Percentiles rank a stretch among this genome's conserved stretches.
Evolutionary conservation across 192 early-diverging fungal species (phyloP).

Genomic region (Gamsiella multidivaricata): DNA sequence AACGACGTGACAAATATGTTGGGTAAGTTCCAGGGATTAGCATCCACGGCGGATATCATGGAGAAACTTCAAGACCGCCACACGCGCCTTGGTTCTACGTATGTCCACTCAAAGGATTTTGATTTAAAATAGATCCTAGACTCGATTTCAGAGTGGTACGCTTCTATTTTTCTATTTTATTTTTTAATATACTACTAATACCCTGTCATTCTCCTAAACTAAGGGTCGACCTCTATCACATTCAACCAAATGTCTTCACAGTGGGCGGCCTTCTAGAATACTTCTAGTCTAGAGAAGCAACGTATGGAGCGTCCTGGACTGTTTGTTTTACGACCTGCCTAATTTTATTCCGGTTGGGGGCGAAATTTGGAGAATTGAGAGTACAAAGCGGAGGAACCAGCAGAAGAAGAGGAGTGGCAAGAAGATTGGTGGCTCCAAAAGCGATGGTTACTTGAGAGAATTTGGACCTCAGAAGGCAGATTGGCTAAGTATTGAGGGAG

Average conservation of each 20-base stretch:
- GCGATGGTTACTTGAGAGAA: conserved; percentile 18
- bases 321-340: conserved; percentile 19
- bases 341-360: conserved; percentile 22
- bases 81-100: conserved; percentile 1
- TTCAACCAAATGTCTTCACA: conserved; percentile 5
- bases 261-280: background rate
- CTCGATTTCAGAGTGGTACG: conserved; percentile 16
- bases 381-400: conserved; percentile 9
- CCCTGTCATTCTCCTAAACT: background rate
- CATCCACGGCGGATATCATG: conserved; percentile 1
- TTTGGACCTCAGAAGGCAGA: conserved; percentile 17
- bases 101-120: background rate
- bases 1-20: background rate
- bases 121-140: conserved; percentile 14
- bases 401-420: conserved; percentile 7
- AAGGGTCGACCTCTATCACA: conserved; percentile 15
- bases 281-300: conserved; percentile 23
- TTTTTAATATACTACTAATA: background rate
- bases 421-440: conserved; percentile 12
- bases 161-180: background rate
- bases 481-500: conserved; percentile 11
- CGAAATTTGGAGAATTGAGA: conserved; percentile 14
- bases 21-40: background rate
- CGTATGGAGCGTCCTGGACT: conserved; percentile 11
- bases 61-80: background rate